A percentile compares a stretch with the other conserved stretches of the same genome.
Conservation (phyloP, 768 basidiomycete species). For the Lactarius vividus region DNA sequence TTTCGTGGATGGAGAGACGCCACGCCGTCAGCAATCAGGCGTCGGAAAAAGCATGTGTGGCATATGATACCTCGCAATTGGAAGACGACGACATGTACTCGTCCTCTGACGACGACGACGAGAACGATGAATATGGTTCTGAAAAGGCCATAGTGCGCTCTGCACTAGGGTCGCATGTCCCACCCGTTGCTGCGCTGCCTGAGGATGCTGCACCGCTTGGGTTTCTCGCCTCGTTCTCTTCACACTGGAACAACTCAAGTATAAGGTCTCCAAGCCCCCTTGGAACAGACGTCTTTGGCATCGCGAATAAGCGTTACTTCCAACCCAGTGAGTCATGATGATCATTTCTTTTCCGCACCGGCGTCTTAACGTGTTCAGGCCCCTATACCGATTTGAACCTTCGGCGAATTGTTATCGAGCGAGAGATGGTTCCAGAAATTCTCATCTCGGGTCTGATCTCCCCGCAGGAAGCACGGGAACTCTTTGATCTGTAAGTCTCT, state of each 20-base stretch:
- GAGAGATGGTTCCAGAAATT: constrained; percentile 35
- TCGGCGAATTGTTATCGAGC: constrained; percentile 36
- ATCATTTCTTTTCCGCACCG: neutral
- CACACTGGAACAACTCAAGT: constrained; percentile 3
- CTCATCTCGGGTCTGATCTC: constrained; percentile 35
- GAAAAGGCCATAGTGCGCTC: constrained; percentile 16
- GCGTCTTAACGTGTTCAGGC: constrained; percentile 22
- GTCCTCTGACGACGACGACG: constrained; percentile 29
- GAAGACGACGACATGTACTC: constrained; percentile 34
- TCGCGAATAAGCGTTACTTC: constrained; percentile 27
- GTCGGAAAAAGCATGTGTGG: constrained; percentile 27
- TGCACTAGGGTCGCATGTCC: constrained; percentile 8
- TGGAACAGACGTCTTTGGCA: constrained; percentile 12
- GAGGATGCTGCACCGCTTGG: constrained; percentile 19
- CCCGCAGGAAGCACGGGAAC: constrained; percentile 31
- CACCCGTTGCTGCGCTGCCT: neutral
- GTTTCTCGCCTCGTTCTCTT: constrained; percentile 25
- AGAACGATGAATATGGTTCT: constrained; percentile 22
- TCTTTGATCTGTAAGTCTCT: constrained; percentile 36
- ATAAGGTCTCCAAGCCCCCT: constrained; percentile 1
- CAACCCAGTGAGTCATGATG: constrained; percentile 18
- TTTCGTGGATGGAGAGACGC: constrained; percentile 35
- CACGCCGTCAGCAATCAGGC: constrained; percentile 27
- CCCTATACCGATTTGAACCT: constrained; percentile 34
- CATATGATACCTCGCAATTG: constrained; percentile 34